Base-by-base conservation (phyloP, 176 grass and related monocot species). In the Triticum timopheevii region DNA sequence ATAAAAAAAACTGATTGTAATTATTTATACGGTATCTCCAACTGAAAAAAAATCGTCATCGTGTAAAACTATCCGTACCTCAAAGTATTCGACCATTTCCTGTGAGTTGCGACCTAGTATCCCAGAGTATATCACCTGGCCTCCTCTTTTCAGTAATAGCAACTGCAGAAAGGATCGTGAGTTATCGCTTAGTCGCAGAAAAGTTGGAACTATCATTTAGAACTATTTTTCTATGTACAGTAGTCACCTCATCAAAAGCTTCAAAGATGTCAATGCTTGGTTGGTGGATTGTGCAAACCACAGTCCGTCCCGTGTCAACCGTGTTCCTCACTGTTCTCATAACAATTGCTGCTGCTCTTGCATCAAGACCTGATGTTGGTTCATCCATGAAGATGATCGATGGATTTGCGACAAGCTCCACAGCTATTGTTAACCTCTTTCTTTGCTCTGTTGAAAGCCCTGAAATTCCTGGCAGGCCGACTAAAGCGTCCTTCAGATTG, bases 341-440 rank as follows among this genome's bases (percentile, higher is more conserved):
- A 45, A 99, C 97, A 83, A 99, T 99, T n/a, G 97, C 97, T 49
- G 97, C 97, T 69, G 97, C 97, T 87, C 97, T 92, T 84, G 97
- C 97, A 91, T 99, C 97, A 82, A 99, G 97, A 61, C 97, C 97
- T 84, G 94, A 99, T 83, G 97, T 99, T 8, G 97, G 97, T 83
- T 99, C 97, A 78, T 99, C 97, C 97, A 99, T 99, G 75, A 99
- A 99, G 76, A 99, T 99, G 88, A 96, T 96, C 0, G 97, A 99
- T 69, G 97, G 97, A 86, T 99, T 99, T 65, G 97, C 97, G 1
- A 99, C 94, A 16, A 99, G 91, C 81, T 99, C 97, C 64, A 99
- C 97, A 20, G 97, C 94, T 87, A 99, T 96, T 3, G 97, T 99
- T 77, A 99, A 85, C 79, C 97, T 92, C 76, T 99, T 99, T 61